Conservation (phyloP, 169 alveolate genomes). For the Theileria equi region DNA sequence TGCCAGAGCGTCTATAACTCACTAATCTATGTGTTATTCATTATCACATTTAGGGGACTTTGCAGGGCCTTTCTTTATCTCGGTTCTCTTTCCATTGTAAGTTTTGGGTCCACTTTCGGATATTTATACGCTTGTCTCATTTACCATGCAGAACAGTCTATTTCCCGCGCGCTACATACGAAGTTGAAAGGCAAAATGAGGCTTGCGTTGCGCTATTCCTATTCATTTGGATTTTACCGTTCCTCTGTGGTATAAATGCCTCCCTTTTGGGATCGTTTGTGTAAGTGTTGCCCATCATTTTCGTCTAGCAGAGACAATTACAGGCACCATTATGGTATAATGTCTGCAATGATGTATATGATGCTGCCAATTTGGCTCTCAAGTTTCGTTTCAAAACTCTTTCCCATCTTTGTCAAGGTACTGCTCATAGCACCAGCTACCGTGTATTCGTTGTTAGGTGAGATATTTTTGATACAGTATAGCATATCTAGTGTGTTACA, state of each 20-base stretch:
- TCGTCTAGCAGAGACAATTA: not conserved
- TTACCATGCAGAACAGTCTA: slow-evolving; percentile 43
- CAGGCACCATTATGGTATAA: slow-evolving; percentile 24
- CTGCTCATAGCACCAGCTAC: slow-evolving; percentile 20
- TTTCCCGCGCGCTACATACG: slow-evolving; percentile 10
- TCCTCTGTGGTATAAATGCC: slow-evolving; percentile 26
- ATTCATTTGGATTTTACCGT: slow-evolving; percentile 35
- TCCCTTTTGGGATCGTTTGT: slow-evolving; percentile 20
- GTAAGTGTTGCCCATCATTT: not conserved
- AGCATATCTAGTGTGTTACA: slow-evolving; percentile 15
- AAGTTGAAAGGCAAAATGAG: not conserved
- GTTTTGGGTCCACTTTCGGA: not conserved
- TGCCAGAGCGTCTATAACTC: too few species aligned
- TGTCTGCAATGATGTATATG: slow-evolving; percentile 24
- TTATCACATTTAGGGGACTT: slow-evolving; percentile 61
- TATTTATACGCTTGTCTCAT: too few species aligned
- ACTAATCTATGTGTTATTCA: too few species aligned
- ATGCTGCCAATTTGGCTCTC: slow-evolving; percentile 47
- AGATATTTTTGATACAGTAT: not conserved
- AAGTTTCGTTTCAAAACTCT: not conserved
- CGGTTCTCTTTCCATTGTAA: slow-evolving; percentile 49
- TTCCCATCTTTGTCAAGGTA: slow-evolving; percentile 17
- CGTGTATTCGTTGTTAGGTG: slow-evolving; percentile 17
- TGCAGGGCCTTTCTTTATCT: slow-evolving; percentile 46
- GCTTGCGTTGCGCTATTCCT: slow-evolving; percentile 35